phyloP scores from a whole-genome alignment of 1,284 basidiomycete genomes.

The Puccinia hordei region DNA sequence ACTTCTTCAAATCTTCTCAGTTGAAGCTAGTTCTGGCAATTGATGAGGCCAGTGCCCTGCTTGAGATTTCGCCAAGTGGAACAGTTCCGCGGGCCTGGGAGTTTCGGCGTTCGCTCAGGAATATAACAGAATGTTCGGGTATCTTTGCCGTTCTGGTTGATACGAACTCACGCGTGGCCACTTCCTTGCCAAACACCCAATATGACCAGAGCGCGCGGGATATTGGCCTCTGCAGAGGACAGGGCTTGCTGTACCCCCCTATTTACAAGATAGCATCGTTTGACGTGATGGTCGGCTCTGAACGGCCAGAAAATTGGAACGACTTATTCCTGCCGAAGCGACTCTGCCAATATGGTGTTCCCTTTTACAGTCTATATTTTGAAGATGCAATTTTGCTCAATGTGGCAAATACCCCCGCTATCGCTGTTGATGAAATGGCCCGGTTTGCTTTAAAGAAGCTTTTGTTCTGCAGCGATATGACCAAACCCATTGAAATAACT shows the following conservation, averaged over 20 bases:
- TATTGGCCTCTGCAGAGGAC: neutral
- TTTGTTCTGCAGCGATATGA: neutral
- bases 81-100: too few species aligned
- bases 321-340: neutral
- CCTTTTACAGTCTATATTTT: too few species aligned
- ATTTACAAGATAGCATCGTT: neutral
- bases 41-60: conserved; percentile 2
- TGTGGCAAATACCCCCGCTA: too few species aligned
- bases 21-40: neutral
- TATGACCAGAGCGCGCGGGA: too few species aligned
- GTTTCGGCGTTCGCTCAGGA: neutral
- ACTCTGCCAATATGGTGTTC: neutral
- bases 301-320: neutral
- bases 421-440: too few species aligned
- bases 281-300: neutral
- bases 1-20: too few species aligned
- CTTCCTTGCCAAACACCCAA: too few species aligned
- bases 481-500: too few species aligned
- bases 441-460: too few species aligned
- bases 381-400: too few species aligned
- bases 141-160: neutral
- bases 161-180: neutral
- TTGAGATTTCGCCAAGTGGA: neutral
- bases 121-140: neutral
- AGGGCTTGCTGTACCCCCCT: neutral